A percentile compares a stretch with the other conserved stretches of the same genome.
These are phyloP conservation scores for Actinidia arguta DNA, from an alignment of 179 eudicot species.

Conservation along the genomic window DNA sequence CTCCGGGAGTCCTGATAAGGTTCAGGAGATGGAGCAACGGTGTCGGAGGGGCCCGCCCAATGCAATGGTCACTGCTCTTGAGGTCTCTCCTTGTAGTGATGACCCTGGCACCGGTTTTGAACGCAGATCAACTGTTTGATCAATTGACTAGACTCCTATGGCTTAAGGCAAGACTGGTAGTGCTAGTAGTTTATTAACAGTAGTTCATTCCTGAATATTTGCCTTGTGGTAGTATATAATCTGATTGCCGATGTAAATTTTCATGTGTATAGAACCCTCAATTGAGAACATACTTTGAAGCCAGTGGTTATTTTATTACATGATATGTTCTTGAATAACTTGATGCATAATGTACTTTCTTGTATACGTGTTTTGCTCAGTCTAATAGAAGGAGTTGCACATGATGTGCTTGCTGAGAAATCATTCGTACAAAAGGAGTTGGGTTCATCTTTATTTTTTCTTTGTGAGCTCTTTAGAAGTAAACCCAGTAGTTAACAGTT, in stretches of 20 bases:
- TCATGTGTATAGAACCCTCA: neutral
- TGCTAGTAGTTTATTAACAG: neutral
- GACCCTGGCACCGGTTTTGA: slow-evolving; percentile 73
- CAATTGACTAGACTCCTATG: neutral
- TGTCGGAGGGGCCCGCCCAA: slow-evolving; percentile 84
- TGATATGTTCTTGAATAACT: neutral
- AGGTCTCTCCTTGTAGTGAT: slow-evolving; percentile 56
- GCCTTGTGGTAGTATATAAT: neutral
- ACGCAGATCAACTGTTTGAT: slow-evolving; percentile 70
- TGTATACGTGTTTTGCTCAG: slow-evolving; percentile 1
- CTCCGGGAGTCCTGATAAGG: slow-evolving; percentile 69
- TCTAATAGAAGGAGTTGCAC: neutral
- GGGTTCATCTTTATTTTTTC: neutral
- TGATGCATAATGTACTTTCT: neutral
- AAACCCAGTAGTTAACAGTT: neutral
- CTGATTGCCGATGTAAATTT: neutral
- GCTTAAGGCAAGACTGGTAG: slow-evolving; percentile 16
- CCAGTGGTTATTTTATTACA: neutral
- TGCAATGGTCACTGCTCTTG: slow-evolving; percentile 42
- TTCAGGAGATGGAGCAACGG: slow-evolving; percentile 88
- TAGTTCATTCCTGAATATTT: neutral
- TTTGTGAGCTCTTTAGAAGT: neutral
- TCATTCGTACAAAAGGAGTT: neutral
- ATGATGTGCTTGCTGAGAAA: neutral
- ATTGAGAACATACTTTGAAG: neutral